phyloP scores from a whole-genome alignment of 2,329 filamentous ascomycete genomes.

The Aspergillus transmontanensis region DNA sequence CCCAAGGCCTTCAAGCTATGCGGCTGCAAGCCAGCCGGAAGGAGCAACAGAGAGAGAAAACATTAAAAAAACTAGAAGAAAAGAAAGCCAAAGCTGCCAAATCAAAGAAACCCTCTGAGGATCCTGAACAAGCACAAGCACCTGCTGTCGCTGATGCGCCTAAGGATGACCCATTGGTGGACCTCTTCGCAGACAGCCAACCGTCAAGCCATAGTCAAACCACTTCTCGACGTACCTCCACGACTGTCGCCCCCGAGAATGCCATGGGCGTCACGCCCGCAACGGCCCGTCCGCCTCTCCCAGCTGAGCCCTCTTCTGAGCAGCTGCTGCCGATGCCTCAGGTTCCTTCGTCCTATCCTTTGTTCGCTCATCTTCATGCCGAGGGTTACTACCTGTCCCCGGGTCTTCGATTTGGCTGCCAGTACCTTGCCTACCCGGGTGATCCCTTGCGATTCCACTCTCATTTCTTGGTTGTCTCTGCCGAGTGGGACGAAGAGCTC shows the following conservation, averaged over 20 bases:
- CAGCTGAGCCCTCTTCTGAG: slow-evolving; percentile 31
- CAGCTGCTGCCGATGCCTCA: slow-evolving; percentile 33
- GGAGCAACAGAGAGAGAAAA: slow-evolving; percentile 53
- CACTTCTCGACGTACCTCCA: slow-evolving; percentile 19
- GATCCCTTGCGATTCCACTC: slow-evolving; percentile 94
- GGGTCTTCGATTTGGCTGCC: slow-evolving; percentile 88
- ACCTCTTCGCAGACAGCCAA: slow-evolving; percentile 28
- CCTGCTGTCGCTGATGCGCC: slow-evolving; percentile 7
- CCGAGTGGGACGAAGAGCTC: slow-evolving; percentile 86
- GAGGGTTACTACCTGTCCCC: slow-evolving; percentile 86
- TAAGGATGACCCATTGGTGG: slow-evolving; percentile 20
- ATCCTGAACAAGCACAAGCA: slow-evolving; percentile 14
- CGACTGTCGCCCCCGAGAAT: slow-evolving; percentile 18
- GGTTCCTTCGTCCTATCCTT: slow-evolving; percentile 62
- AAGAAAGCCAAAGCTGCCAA: slow-evolving; percentile 34
- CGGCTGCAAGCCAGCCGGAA: slow-evolving; percentile 50
- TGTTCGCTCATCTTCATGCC: slow-evolving; percentile 79
- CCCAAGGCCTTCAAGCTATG: slow-evolving; percentile 57
- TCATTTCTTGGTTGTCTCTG: slow-evolving; percentile 84
- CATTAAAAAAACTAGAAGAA: slow-evolving; percentile 52
- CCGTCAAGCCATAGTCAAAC: slow-evolving; percentile 8
- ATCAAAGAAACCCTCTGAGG: slow-evolving; percentile 24
- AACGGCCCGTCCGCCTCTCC: slow-evolving; percentile 51
- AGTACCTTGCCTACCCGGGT: slow-evolving; percentile 93
- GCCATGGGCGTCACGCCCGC: slow-evolving; percentile 51